phyloP scores from a whole-genome alignment of 306 rosid genomes.

The Vigna nakashimae region DNA sequence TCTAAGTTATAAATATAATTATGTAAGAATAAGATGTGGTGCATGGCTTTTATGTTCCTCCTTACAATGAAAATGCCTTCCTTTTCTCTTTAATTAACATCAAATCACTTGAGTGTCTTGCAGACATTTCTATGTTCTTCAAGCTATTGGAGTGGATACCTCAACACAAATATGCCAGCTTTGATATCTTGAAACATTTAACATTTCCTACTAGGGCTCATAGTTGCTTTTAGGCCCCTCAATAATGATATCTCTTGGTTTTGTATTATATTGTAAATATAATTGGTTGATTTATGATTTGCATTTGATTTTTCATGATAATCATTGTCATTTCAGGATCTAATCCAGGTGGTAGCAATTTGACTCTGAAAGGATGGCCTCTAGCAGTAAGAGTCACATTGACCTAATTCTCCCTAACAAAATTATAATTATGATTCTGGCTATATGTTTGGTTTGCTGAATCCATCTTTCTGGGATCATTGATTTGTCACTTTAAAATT shows the following conservation, averaged over 20 bases:
- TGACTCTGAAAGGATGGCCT: constrained; percentile 82
- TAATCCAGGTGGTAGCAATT: constrained; percentile 64
- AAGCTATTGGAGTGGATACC: background rate
- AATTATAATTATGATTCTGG: constrained; percentile 14
- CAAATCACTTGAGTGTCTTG: background rate
- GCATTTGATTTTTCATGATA: constrained; percentile 30
- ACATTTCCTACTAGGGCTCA: constrained; percentile 6
- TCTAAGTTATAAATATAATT: background rate
- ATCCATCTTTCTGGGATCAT: constrained; percentile 24
- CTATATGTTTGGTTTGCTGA: background rate
- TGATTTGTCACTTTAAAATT: constrained; percentile 25
- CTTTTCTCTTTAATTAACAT: background rate
- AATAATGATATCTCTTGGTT: constrained; percentile 20
- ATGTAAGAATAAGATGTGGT: background rate
- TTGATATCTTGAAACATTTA: constrained; percentile 8
- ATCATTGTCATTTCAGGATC: constrained; percentile 55
- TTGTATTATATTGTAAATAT: background rate
- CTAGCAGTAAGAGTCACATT: constrained; percentile 56
- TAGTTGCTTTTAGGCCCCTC: constrained; percentile 15
- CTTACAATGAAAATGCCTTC: background rate
- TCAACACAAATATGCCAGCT: background rate
- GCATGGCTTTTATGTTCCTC: background rate
- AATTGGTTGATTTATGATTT: constrained; percentile 10
- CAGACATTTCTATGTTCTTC: background rate
- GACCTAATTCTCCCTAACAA: constrained; percentile 11